Percentiles rank a stretch among this genome's conserved stretches.
Conservation (phyloP, 768 basidiomycete species). For the Boletales sp. region DNA sequence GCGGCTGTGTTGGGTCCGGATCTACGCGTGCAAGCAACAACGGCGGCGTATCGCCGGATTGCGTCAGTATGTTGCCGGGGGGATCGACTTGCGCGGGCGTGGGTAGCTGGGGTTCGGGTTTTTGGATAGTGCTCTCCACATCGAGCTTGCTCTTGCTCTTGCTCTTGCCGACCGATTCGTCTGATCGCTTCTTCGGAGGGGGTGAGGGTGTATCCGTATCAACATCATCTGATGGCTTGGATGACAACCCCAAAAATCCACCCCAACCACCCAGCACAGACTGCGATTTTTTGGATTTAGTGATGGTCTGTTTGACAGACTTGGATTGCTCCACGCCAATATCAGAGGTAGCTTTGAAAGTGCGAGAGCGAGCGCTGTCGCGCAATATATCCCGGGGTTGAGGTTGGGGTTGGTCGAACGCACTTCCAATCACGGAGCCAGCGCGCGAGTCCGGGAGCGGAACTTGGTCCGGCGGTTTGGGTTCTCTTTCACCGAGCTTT, state of each 20-base stretch:
- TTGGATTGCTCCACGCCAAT: slow-evolving; percentile 17
- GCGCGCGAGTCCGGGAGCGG: slow-evolving; percentile 30
- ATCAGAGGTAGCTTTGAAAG: slow-evolving; percentile 21
- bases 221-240: not conserved
- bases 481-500: slow-evolving; percentile 1
- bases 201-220: not conserved
- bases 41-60: slow-evolving; percentile 4
- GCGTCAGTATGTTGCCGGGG: slow-evolving; percentile 11
- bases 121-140: not conserved
- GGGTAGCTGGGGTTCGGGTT: slow-evolving; percentile 5
- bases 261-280: slow-evolving; percentile 6
- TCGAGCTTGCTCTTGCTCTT: slow-evolving; percentile 2
- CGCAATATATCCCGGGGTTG: slow-evolving; percentile 12
- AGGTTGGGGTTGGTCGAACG: slow-evolving; percentile 21
- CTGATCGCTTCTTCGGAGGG: slow-evolving; percentile 4
- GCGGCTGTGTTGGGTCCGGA: not conserved
- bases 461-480: slow-evolving; percentile 17
- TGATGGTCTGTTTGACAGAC: slow-evolving; percentile 1
- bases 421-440: slow-evolving; percentile 27
- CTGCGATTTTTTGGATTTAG: not conserved
- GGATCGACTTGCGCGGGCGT: slow-evolving; percentile 27
- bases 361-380: slow-evolving; percentile 9
- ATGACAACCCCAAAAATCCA: not conserved
- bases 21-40: slow-evolving; percentile 1
- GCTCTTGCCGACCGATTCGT: not conserved